Evolutionary conservation across 2,329 filamentous ascomycete species (phyloP), one percentile per base, ranked within the genome.

Genomic region (Reticulascus tulasneorum): DNA sequence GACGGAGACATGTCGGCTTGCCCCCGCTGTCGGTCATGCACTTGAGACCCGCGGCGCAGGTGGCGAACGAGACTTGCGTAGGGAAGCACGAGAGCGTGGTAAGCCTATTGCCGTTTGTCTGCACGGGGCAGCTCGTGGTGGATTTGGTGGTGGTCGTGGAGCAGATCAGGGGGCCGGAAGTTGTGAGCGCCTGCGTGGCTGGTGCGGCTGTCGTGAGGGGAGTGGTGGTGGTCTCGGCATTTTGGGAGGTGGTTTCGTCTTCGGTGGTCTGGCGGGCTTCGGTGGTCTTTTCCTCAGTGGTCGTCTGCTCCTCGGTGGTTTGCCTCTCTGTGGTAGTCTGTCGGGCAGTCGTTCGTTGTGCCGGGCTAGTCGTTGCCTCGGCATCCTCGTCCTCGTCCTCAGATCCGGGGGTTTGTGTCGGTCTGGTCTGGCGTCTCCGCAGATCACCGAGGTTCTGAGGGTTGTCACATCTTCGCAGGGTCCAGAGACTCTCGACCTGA

Each of bases 21-120:
- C 63, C 65, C 34, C 48, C 33, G 30, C 34, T 32, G 56, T 68
- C 61, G 44, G 61, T 60, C 43, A 50, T 53, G 66, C 74, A 78
- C 47, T 67, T 55, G 38, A 66, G 58, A 23, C 62, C 64, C 5
- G 55, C 48, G 8, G 55, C 56, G 60, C 74, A 77, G 13, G 59
- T 55, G 20, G 56, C 52, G 13, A 52, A 55, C 31, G 55, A 47
- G 26, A 56, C 47, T 8, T 49, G 41, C 29, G 63, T 65, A 15
- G 53, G 44, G 48, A 47, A 58, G 62, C 70, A 77, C 11, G 37
- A 32, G 24, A 66, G 57, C 20, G 62, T 64, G 6, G 54, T 46
- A 57, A 73, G 77, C 15, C 56, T 54, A 17, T 57, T 52, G n/a
- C 54, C 56, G 34, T 56, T 50, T 23, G 56, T 48, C 9, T 49